Evolutionary conservation across 2,329 filamentous ascomycete species (phyloP).

Genomic region (Scytalidium sp.): DNA sequence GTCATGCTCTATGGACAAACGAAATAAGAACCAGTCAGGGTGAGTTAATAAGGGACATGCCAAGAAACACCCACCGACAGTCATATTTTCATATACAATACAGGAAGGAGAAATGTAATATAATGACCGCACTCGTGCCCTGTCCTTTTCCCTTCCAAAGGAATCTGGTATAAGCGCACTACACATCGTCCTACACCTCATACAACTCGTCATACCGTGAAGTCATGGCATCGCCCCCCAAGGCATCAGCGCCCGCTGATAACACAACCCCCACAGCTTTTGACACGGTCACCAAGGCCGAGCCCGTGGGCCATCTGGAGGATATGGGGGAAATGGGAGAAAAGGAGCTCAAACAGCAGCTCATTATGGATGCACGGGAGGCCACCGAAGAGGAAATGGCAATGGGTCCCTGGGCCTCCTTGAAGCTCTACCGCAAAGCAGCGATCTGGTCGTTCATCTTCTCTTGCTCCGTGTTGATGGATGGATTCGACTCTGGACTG

Average conservation of each 20-base stretch:
- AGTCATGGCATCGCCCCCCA: background rate
- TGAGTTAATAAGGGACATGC: too few relatives aligned
- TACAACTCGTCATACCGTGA: background rate
- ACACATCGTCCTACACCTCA: background rate
- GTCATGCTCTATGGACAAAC: too few relatives aligned
- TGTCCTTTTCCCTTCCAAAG: too few relatives aligned
- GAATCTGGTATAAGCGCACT: too few relatives aligned
- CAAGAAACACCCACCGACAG: too few relatives aligned
- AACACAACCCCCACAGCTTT: background rate
- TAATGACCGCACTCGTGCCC: too few relatives aligned
- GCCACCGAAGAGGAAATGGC: slow-evolving; percentile 16
- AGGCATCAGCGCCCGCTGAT: background rate
- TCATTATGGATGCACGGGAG: slow-evolving; percentile 44
- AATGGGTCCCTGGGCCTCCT: slow-evolving; percentile 4
- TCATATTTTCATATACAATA: too few relatives aligned
- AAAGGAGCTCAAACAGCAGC: slow-evolving; percentile 70
- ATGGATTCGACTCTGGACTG: slow-evolving; percentile 36
- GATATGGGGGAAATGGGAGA: slow-evolving; percentile 76
- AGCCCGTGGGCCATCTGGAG: slow-evolving; percentile 71
- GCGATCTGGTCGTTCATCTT: slow-evolving; percentile 31
- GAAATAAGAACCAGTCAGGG: too few relatives aligned
- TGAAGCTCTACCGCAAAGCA: slow-evolving; percentile 6
- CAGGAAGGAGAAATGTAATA: too few relatives aligned
- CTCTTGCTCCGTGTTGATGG: slow-evolving; percentile 38
- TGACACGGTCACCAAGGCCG: background rate